Conservation (phyloP, 176 grass and related monocot genomes). For the Elymus sibiricus region DNA sequence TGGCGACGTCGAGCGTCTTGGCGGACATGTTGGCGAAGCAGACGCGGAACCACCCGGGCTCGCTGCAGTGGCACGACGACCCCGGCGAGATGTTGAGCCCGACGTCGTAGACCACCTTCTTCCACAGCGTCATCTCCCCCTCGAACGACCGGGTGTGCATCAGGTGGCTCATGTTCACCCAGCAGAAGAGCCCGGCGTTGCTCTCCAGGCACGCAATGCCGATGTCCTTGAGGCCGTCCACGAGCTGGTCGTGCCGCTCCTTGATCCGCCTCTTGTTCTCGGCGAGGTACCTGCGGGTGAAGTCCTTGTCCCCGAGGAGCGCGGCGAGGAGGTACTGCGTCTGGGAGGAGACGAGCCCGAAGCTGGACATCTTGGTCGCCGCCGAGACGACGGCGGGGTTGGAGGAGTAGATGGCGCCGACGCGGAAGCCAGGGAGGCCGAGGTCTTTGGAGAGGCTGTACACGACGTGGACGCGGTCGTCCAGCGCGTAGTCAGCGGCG, state of each 20-base stretch:
- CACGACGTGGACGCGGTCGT: slow-evolving; percentile 69
- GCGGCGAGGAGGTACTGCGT: slow-evolving; percentile 79
- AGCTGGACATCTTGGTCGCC: slow-evolving; percentile 98
- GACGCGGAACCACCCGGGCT: slow-evolving; percentile 90
- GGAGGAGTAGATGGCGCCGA: slow-evolving; percentile 80
- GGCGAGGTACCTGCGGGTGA: slow-evolving; percentile 46
- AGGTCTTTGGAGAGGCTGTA: slow-evolving; percentile 96
- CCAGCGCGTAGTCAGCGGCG: neutral
- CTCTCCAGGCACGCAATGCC: slow-evolving; percentile 56
- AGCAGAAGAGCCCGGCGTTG: slow-evolving; percentile 90
- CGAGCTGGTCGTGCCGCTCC: slow-evolving; percentile 56
- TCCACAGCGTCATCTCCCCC: slow-evolving; percentile 90
- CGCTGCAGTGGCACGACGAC: slow-evolving; percentile 85
- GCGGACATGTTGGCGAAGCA: slow-evolving; percentile 95
- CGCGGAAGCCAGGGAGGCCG: slow-evolving; percentile 86
- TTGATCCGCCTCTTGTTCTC: slow-evolving; percentile 74
- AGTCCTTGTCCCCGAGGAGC: slow-evolving; percentile 59
- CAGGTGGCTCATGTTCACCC: slow-evolving; percentile 67
- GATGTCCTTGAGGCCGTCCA: slow-evolving; percentile 32
- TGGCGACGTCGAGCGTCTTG: slow-evolving; percentile 65
- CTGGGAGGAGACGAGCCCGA: slow-evolving; percentile 87
- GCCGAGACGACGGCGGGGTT: slow-evolving; percentile 68
- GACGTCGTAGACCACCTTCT: slow-evolving; percentile 76
- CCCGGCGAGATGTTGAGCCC: slow-evolving; percentile 88
- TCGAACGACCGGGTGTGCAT: slow-evolving; percentile 47